Evolutionary conservation across 345 rosid genomes (phyloP), one percentile per base, ranked within the genome.

Genomic region (Abelmoschus esculentus): DNA sequence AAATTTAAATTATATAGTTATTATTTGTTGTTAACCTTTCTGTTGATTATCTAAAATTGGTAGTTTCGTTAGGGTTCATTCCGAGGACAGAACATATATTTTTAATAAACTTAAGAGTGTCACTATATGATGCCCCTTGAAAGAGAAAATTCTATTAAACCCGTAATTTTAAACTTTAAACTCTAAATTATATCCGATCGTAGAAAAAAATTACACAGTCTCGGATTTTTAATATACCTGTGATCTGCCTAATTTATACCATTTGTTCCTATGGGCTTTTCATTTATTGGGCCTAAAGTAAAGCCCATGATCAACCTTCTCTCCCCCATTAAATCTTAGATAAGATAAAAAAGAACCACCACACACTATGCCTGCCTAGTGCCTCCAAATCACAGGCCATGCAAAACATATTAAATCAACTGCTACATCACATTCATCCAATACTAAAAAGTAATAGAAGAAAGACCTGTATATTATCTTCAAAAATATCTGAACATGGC

Each of bases 311-410:
- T 13, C 40, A 32, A 55, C 42, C 10, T 13, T 14, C n/a, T 14
- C 4, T 31, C 70, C 28, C 52, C 58, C 28, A 5, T 0, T 19
- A 47, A 34, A 42, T 44, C 50, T 3, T 17, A 73, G 89, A 80
- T 86, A 82, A 84, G 88, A 77, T 72, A 72, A 54, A 62, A 34
- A 53, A 69, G 67, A 70, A 3, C 60, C 79, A 77, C 85, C 83
- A 81, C 81, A 73, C 61, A 42, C 50, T 28, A 18, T 56, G n/a
- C 34, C 34, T 32, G 34, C 2, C 22, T 6, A 22, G 26, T 22
- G 26, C 26, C 26, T 22, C 26, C 26, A 22, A 54, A 47, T 4
- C 69, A 49, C 9, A 58, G 8, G 28, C 12, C 58, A 64, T 36
- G 55, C 18, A 70, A 26, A 71, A 62, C 11, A 72, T 72, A 74